A percentile compares a stretch with the other conserved stretches of the same genome.
Conservation (phyloP, 805 yeast genomes). For the Yarrowia bubula region DNA sequence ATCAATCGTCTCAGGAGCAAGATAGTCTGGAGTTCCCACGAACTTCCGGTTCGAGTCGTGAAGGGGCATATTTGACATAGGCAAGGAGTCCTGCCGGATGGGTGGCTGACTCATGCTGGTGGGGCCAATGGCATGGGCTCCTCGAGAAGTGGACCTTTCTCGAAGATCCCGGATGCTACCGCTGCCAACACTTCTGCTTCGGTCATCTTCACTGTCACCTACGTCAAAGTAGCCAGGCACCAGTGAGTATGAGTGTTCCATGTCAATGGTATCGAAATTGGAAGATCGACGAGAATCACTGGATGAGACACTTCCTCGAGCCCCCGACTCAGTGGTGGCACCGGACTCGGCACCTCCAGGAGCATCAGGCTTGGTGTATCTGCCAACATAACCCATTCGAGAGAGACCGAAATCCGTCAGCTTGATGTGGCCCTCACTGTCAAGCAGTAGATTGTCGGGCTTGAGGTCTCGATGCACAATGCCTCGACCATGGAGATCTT, state of each 20-base stretch:
- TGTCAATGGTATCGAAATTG: constrained; percentile 18
- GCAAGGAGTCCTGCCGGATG: background rate
- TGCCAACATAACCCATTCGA: constrained; percentile 79
- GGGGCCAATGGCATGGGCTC: background rate
- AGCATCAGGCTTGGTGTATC: constrained; percentile 48
- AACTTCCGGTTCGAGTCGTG: constrained; percentile 58
- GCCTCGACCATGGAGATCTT: constrained; percentile 82
- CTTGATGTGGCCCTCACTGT: constrained; percentile 81
- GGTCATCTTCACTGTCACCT: constrained; percentile 3
- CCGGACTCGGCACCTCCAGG: background rate
- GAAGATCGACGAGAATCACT: constrained; percentile 23
- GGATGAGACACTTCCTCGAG: constrained; percentile 10
- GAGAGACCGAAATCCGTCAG: constrained; percentile 94
- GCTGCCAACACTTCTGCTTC: background rate
- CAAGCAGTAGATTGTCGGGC: constrained; percentile 90
- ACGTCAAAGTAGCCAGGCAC: constrained; percentile 23
- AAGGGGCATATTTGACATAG: constrained; percentile 61
- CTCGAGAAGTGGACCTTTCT: constrained; percentile 4
- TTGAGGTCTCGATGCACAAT: constrained; percentile 93
- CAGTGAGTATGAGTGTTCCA: constrained; percentile 9
- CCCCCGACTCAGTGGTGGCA: constrained; percentile 9
- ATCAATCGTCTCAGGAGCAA: constrained; percentile 92
- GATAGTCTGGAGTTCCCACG: constrained; percentile 96
- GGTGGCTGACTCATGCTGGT: background rate
- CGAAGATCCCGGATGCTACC: background rate